Evolutionary conservation across 108 stramenopile species (phyloP).

Genomic region (Aurantiochytrium sp.): DNA sequence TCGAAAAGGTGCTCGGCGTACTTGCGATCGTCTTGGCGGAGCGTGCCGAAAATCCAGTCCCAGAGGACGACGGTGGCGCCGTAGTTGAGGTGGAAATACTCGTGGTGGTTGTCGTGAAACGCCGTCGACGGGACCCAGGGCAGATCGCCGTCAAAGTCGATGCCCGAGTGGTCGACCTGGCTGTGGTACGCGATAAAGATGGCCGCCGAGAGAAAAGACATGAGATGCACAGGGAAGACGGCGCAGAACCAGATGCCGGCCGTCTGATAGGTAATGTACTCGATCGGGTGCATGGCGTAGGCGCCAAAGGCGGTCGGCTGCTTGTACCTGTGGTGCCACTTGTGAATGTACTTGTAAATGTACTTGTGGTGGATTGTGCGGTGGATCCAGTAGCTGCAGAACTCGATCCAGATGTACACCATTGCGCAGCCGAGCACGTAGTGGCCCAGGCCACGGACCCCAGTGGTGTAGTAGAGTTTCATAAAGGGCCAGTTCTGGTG

Average conservation of each 20-base stretch:
- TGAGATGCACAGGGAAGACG: slow-evolving; percentile 24
- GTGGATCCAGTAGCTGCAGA: slow-evolving; percentile 36
- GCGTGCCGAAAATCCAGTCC: slow-evolving; percentile 28
- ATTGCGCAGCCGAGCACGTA: not conserved
- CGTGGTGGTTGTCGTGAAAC: slow-evolving; percentile 35
- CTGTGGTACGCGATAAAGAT: slow-evolving; percentile 31
- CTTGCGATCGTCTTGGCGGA: not conserved
- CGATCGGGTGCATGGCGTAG: not conserved
- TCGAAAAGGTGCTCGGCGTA: not conserved
- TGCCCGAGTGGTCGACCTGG: slow-evolving; percentile 34
- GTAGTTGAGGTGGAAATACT: slow-evolving; percentile 28
- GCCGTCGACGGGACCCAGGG: slow-evolving; percentile 28
- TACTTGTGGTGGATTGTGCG: slow-evolving; percentile 23
- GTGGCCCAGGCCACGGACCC: not conserved
- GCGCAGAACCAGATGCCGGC: not conserved
- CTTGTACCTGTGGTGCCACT: slow-evolving; percentile 37
- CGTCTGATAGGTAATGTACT: not conserved
- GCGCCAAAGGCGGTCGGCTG: slow-evolving; percentile 33
- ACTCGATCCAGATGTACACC: slow-evolving; percentile 32
- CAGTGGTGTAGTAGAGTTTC: not conserved
- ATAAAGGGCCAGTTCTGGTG: not conserved
- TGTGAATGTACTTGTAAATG: slow-evolving; percentile 41
- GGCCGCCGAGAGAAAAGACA: not conserved
- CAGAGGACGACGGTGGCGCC: not conserved
- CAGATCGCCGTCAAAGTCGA: slow-evolving; percentile 23